A percentile compares a stretch with the other conserved stretches of the same genome.
phyloP scores from a whole-genome alignment of 169 alveolate genomes.

The Plasmodium gonderi region DNA sequence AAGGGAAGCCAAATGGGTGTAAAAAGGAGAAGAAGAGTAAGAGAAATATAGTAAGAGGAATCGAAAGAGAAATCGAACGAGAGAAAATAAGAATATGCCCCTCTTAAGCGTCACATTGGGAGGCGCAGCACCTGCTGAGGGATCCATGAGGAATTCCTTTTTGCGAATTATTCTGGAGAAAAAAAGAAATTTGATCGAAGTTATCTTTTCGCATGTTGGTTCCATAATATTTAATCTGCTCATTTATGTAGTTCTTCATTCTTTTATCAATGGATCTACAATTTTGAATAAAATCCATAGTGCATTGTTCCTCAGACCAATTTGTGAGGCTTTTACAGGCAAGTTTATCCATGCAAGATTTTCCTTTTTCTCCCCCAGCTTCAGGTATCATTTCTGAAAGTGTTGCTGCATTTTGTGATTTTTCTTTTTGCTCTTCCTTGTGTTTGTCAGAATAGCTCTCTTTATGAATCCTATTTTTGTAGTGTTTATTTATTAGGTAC shows the following conservation, averaged over 20 bases:
- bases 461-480: not conserved
- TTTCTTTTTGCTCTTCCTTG: not conserved
- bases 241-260: conserved; percentile 50
- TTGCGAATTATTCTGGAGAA: not conserved
- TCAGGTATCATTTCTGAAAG: not conserved
- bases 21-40: no score
- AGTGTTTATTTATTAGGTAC: not conserved
- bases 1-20: no score
- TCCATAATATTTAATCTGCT: conserved; percentile 46
- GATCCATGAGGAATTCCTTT: not conserved
- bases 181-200: not conserved
- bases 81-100: not conserved
- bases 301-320: not conserved
- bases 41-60: no score
- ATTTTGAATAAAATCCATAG: conserved; percentile 2
- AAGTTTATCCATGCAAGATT: not conserved
- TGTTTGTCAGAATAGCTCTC: not conserved
- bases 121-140: conserved; percentile 5
- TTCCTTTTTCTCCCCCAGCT: not conserved
- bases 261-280: not conserved
- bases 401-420: not conserved
- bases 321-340: not conserved
- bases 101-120: not conserved
- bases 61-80: no score
- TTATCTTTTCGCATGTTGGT: conserved; percentile 10